phyloP scores from a whole-genome alignment of 192 early-diverging fungal genomes.

The Rhizophagus sp. region DNA sequence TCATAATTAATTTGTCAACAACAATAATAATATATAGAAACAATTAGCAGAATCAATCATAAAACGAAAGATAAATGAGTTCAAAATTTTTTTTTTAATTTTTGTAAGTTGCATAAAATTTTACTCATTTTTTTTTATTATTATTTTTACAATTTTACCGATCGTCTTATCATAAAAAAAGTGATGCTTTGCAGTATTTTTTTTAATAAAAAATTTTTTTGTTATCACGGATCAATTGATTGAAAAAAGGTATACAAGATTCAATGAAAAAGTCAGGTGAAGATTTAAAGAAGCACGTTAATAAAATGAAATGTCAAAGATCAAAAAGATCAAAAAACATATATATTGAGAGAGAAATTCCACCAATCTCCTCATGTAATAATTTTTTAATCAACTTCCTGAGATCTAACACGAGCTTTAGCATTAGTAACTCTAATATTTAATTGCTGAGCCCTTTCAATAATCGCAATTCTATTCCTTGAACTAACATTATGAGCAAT shows the following conservation, averaged over 20 bases:
- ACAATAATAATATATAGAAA: background rate
- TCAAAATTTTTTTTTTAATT: too few species aligned
- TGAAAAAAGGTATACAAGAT: background rate
- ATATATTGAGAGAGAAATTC: background rate
- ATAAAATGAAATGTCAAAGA: background rate
- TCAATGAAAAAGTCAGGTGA: background rate
- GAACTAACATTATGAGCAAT: constrained; percentile 97
- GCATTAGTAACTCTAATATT: constrained; percentile 94
- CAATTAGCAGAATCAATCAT: background rate
- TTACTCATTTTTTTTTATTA: too few species aligned
- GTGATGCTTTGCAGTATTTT: too few species aligned
- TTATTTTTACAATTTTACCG: too few species aligned
- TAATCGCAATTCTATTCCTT: constrained; percentile 89
- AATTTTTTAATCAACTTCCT: constrained; percentile 25
- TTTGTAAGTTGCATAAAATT: too few species aligned
- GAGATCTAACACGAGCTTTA: constrained; percentile 30
- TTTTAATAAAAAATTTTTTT: too few species aligned
- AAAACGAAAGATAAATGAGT: too few species aligned
- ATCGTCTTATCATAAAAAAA: too few species aligned
- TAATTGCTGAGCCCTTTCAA: constrained; percentile 94
- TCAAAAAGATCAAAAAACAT: background rate
- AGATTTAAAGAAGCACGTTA: background rate
- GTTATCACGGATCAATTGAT: background rate
- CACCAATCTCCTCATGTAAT: background rate
- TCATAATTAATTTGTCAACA: background rate